These are phyloP conservation scores for Phytophthora pisi DNA, from an alignment of 352 stramenopile genomes.

Conservation along the genomic window DNA sequence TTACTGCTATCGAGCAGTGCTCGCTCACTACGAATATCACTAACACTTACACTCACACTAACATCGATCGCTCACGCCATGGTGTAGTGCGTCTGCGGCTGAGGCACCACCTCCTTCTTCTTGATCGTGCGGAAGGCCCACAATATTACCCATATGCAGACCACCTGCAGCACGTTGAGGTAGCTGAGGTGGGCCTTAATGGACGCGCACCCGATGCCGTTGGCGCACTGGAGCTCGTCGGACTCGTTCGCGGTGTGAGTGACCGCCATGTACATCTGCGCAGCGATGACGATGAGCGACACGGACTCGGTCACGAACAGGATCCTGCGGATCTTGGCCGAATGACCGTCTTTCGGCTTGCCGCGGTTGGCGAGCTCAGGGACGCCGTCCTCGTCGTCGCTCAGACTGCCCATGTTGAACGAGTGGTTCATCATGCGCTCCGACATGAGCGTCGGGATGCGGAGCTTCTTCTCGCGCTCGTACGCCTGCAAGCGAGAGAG, in stretches of 20 bases:
- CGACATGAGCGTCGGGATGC: slow-evolving; percentile 30
- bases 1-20: background rate
- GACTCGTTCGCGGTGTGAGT: slow-evolving; percentile 32
- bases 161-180: slow-evolving; percentile 48
- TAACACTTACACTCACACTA: slow-evolving; percentile 11
- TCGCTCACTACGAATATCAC: background rate
- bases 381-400: slow-evolving; percentile 36
- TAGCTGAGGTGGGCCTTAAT: slow-evolving; percentile 42
- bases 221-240: slow-evolving; percentile 61
- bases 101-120: slow-evolving; percentile 49
- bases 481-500: slow-evolving; percentile 35
- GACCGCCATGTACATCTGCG: slow-evolving; percentile 57
- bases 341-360: slow-evolving; percentile 31
- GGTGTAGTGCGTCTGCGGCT: slow-evolving; percentile 11
- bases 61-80: slow-evolving; percentile 20
- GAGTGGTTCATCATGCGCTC: slow-evolving; percentile 40
- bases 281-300: slow-evolving; percentile 34
- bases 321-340: slow-evolving; percentile 43
- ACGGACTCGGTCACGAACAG: slow-evolving; percentile 35
- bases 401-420: slow-evolving; percentile 36
- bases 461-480: slow-evolving; percentile 30
- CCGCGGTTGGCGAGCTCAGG: slow-evolving; percentile 18
- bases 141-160: slow-evolving; percentile 43
- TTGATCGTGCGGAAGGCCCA: slow-evolving; percentile 49
- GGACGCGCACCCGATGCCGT: slow-evolving; percentile 52